Base-by-base conservation (phyloP, 2,329 filamentous ascomycete genomes). In the Microdochium trichocladiopsis region DNA sequence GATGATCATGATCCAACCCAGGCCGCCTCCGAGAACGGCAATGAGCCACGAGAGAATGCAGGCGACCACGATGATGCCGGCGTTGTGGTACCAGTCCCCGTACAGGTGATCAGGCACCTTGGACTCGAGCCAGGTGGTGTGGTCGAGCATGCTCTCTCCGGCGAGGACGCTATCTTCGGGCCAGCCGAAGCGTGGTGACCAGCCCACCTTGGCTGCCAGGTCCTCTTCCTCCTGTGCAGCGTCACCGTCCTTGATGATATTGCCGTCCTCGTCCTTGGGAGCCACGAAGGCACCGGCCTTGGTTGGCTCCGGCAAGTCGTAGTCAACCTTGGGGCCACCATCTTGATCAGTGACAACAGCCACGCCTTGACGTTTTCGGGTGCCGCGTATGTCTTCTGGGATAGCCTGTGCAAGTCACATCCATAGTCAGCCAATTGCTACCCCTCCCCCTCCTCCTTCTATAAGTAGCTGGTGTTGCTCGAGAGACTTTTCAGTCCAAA, bases 1-100 rank as follows among this genome's bases (percentile, higher is more conserved):
- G 66, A 99, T 79, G 59, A 97, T 82, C 62, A 96, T 87, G 56
- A 99, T 78, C 93, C 93, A 99, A 54, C 83, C 92, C 14, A 99
- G 77, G 22, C 94, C 94, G 55, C 94, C 94, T 45, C 95, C 94
- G 10, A 99, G 76, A 21, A 93, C 78, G 25, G 92, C 93, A 36
- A 96, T 78, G 3, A 96, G 78, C 92, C 93, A 99, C 22, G 93
- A 96, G 25, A 83, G 76, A 50, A 99, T 75, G 66, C 91, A 96
- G 50, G 93, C 90, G 65, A 99, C 96, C 58, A 93, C 78, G 65
- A 99, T 96, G 56, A 99, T 75, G n/a, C 78, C 94, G 2, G 92
- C 85, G 69, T 99, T 99, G 70, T 99, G 92, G 69, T 97, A 99
- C 94, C 94, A 99, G 68, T 97, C 91, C 90, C 94, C 94, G 67